Evolutionary conservation across 257 asterid genomes (phyloP).

Genomic region (Solanum neorickii): DNA sequence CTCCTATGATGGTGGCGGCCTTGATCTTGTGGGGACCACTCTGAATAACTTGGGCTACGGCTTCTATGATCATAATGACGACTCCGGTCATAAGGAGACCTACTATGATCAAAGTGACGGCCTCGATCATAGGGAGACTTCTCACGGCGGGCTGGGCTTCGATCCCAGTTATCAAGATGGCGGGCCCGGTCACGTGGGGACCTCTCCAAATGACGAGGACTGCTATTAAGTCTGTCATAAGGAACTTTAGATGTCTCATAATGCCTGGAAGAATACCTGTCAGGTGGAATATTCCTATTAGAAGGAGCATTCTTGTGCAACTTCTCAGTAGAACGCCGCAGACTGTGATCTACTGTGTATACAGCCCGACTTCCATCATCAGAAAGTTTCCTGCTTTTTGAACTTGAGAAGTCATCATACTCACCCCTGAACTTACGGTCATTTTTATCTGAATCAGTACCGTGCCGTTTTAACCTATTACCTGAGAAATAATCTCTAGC

Average conservation of each 20-base stretch:
- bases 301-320: slow-evolving; percentile 35
- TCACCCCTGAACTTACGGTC: slow-evolving; percentile 56
- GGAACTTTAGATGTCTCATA: slow-evolving; percentile 50
- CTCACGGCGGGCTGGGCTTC: slow-evolving; percentile 39
- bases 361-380: slow-evolving; percentile 51
- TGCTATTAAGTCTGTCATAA: slow-evolving; percentile 48
- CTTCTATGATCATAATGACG: slow-evolving; percentile 58
- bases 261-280: slow-evolving; percentile 65
- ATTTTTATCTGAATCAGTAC: slow-evolving; percentile 45
- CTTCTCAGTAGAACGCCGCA: slow-evolving; percentile 43
- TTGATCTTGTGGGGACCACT: slow-evolving; percentile 59
- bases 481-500: slow-evolving; percentile 45
- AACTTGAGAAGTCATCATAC: slow-evolving; percentile 48
- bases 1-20: slow-evolving; percentile 53
- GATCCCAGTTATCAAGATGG: slow-evolving; percentile 36
- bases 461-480: slow-evolving; percentile 61
- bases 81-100: slow-evolving; percentile 68
- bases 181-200: slow-evolving; percentile 60
- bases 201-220: slow-evolving; percentile 72
- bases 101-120: slow-evolving; percentile 42
- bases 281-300: slow-evolving; percentile 47
- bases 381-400: slow-evolving; percentile 69
- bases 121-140: slow-evolving; percentile 41
- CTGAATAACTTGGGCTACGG: slow-evolving; percentile 58
- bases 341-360: slow-evolving; percentile 46